Base-by-base conservation (phyloP, 1,284 basidiomycete genomes). In the Sanghuangporus weigelae region DNA sequence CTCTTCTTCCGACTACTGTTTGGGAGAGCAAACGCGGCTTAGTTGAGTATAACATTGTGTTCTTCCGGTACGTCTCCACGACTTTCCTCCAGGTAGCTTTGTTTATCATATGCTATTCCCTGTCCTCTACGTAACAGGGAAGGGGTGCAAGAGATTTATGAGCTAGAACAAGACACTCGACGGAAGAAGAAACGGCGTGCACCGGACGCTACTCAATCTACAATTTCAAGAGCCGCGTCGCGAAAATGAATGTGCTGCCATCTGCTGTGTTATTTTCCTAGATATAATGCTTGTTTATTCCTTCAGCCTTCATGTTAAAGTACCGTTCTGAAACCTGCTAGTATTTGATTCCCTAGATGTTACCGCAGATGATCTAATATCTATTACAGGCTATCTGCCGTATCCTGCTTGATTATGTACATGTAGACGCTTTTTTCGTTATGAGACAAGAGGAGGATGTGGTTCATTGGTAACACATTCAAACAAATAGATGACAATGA, bases 11-110 rank as follows among this genome's bases (percentile, higher is more conserved):
- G 19, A 92, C 93, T 1, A 80, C 85, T 49, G 87, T 92, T 16
- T 95, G 88, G 72, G 88, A 93, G 62, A 81, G 84, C 61, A 82
- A 90, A 66, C 79, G 92, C 23, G 93, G 93, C 16, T 79, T 96
- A 66, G 84, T 98, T 50, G 95, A 98, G 73, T 96, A 93, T 76
- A 98, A 98, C 70, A 87, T 98, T 5, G 89, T 94, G 21, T 93
- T 92, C 74, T 90, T 98, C 74, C 56, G 65, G 63, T 65, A 26
- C 3, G 63, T 44, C 7, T 50, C 4, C 26, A 5, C 31, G 36
- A 23, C 39, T 46, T 2, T 40, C 1, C n/a, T n/a, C 19, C 26
- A n/a, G 21, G 12, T 7, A 7, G 23, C 10, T 21, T 53, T 36
- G 23, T 42, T 2, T 7, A 11, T 19, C 21, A 44, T 21, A 26